Evolutionary conservation across 192 early-diverging fungal genomes (phyloP), one percentile per base, ranked within the genome.

Genomic region (Backusella mclennaniae): DNA sequence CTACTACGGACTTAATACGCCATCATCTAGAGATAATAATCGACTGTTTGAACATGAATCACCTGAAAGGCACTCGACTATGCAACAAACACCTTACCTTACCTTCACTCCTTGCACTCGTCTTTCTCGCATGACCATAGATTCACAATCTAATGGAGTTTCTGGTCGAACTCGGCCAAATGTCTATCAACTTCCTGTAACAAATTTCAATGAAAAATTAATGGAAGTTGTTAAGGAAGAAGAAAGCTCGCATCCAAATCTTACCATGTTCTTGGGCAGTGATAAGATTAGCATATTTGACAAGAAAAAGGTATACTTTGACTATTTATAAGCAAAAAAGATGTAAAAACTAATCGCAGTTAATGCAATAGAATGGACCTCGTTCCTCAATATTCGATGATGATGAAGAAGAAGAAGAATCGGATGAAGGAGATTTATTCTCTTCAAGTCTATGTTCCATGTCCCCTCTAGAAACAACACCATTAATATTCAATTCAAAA

Each of bases 81-180:
- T 63, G 9, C 26, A 44, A 44, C 70, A 71, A 17, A 49, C 29
- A 7, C 26, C 39, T 35, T 31, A 46, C 2, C 26, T 41, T 17
- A 41, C 42, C 29, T 71, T 71, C 39, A 71, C 70, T 31, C 70
- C 70, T 2, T 71, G 70, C 29, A 71, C 70, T 71, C 70, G 70
- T 0, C 39, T 71, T 19, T 71, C 70, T 26, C 35, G 70, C 15
- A 71, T 71, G 70, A 71, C 70, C 2, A 71, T 71, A 46, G 70
- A 71, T 8, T 71, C 70, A 29, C 70, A 71, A 49, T 49, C 70
- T 4, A 71, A 71, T 31, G 26, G 44, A 21, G 9, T 23, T 38
- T 21, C 21, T 56, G 39, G 69, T 2, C 70, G 70, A 41, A 70
- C 21, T 63, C 39, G 70, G 26, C 15, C 70, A 0, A 41, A 41